Evolutionary conservation across 805 yeast genomes (phyloP).

Genomic region (Isabelozyma pseudorhagii): DNA sequence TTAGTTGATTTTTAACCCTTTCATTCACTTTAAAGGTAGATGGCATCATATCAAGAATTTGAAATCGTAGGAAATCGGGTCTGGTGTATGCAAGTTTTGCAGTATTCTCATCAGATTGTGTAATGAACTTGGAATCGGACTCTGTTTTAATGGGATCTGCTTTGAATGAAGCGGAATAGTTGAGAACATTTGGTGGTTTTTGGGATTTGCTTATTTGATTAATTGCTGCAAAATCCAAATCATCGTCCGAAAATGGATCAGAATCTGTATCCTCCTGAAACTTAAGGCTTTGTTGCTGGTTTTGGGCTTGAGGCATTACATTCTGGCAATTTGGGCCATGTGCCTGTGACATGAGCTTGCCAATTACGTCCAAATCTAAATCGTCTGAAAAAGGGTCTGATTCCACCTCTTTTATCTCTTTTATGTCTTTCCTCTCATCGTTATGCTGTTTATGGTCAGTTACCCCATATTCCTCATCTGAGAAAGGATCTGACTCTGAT

Average conservation of each 20-base stretch:
- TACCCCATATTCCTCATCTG: background rate
- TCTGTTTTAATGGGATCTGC: background rate
- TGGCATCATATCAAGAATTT: conserved; percentile 32
- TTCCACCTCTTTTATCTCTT: background rate
- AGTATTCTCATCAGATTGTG: background rate
- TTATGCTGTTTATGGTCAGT: background rate
- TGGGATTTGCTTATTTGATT: background rate
- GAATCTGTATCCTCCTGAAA: background rate
- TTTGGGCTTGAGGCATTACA: too few relatives aligned
- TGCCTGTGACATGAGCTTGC: background rate
- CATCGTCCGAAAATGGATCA: conserved; percentile 15
- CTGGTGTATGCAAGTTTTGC: conserved; percentile 42
- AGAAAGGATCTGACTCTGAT: background rate
- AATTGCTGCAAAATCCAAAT: conserved; percentile 3
- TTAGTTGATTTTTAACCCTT: conserved; percentile 42
- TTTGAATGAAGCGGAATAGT: background rate
- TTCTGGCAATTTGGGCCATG: too few relatives aligned
- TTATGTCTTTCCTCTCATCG: background rate
- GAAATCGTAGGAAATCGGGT: conserved; percentile 47
- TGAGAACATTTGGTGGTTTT: background rate
- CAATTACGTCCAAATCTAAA: background rate
- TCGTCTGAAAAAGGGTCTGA: background rate
- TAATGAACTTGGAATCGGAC: background rate
- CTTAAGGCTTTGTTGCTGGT: background rate
- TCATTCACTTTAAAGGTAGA: conserved; percentile 27